Evolutionary conservation across 1,284 basidiomycete species (phyloP).

Genomic region (Sporisorium exsertum): DNA sequence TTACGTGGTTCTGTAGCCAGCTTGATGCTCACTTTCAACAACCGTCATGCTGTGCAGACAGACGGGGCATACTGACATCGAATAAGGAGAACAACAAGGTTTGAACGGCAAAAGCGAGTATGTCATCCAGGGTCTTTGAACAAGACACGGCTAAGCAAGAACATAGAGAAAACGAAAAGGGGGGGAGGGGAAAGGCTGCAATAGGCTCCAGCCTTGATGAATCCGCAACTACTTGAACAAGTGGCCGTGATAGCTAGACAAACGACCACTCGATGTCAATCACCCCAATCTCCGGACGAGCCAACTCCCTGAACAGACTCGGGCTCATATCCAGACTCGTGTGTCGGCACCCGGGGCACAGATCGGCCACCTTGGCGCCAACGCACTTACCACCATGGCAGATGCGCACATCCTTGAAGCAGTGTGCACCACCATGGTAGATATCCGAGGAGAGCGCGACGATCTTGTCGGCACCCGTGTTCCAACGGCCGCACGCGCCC

Average conservation of each 20-base stretch:
- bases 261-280: conserved; percentile 44
- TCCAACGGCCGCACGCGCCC: conserved; percentile 41
- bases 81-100: no score
- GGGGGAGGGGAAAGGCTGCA: neutral
- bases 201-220: neutral
- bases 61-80: no score
- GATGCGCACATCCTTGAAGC: conserved; percentile 14
- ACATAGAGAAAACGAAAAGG: neutral
- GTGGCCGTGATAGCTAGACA: conserved; percentile 1
- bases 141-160: no score
- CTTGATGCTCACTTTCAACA: neutral
- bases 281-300: conserved; percentile 21
- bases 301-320: conserved; percentile 33
- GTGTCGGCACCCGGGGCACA: conserved; percentile 30
- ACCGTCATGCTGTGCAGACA: no score
- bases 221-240: neutral
- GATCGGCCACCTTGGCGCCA: conserved; percentile 31
- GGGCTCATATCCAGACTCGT: conserved; percentile 42
- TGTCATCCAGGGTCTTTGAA: no score
- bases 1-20: neutral
- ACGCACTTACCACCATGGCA: conserved; percentile 30
- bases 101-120: no score
- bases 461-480: conserved; percentile 31
- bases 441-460: conserved; percentile 36
- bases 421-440: conserved; percentile 33